Evolutionary conservation across 495 filamentous ascomycete species (phyloP), one percentile per base, ranked within the genome.

Genomic region (Penicillium angulare): DNA sequence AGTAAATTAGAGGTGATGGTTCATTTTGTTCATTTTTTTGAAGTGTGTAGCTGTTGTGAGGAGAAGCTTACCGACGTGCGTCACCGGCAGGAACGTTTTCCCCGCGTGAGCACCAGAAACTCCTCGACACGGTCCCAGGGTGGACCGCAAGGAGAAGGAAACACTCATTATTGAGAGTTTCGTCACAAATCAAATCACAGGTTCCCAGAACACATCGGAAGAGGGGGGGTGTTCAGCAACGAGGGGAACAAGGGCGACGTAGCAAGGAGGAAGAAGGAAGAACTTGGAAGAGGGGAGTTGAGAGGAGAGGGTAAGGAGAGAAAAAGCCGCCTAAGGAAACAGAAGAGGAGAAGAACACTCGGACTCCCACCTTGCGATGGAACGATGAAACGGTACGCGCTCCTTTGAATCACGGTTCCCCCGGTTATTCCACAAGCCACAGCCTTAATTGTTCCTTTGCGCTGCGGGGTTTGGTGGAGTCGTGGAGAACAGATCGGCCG

Each of bases 111-210:
- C 43, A 50, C 56, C 53, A 49, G 58, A 44, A 26, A 46, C 60
- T 32, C 53, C 64, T 32, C 64, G 59, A 60, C 68, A 73, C 29
- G 64, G 66, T 43, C 63, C 49, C 46, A 67, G 57, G 18, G 64
- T 66, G 41, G 58, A 63, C 50, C 63, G 62, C 65, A 71, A 43
- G 53, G 63, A 56, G 36, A 60, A 35, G 23, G 61, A 32, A 16
- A 52, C 59, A 62, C 62, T 67, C 70, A 73, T 73, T 35, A 43
- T 50, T 20, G 38, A 15, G 13, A 23, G 39, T 27, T 5, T 29
- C 16, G 46, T 23, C 32, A 40, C 46, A 35, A 31, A 31, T 12
- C 39, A 38, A 26, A 48, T 45, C 52, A 47, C 46, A 49, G 29
- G 41, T 29, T 18, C 16, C 24, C 24, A 26, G 33, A 39, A 23